Evolutionary conservation across 192 early-diverging fungal genomes (phyloP).

Genomic region (Diversispora eburnea): DNA sequence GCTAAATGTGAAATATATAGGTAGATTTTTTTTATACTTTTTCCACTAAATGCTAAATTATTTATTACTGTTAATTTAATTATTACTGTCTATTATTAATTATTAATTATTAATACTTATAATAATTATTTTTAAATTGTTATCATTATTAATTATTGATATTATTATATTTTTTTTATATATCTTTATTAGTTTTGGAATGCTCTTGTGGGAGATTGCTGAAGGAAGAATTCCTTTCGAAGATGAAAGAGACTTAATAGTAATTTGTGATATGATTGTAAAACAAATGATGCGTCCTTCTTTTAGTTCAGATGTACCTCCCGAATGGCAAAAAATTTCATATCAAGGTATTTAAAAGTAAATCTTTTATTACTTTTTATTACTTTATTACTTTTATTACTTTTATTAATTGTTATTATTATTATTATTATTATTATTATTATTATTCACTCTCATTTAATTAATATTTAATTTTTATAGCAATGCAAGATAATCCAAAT

Average conservation of each 20-base stretch:
- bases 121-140: background rate
- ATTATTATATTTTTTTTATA: background rate
- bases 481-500: constrained; percentile 8
- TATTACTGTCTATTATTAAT: background rate
- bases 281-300: background rate
- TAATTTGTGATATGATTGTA: constrained; percentile 3
- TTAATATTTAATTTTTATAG: background rate
- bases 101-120: background rate
- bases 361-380: background rate
- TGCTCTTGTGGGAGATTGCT: constrained; percentile 27
- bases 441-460: background rate
- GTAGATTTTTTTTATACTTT: background rate
- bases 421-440: background rate
- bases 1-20: constrained; percentile 13
- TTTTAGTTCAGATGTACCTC: background rate
- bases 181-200: constrained; percentile 13
- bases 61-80: background rate
- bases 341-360: background rate
- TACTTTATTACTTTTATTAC: background rate
- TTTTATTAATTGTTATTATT: background rate
- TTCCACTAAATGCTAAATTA: background rate
- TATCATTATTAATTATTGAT: background rate
- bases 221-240: constrained; percentile 12
- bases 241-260: constrained; percentile 17
- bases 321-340: background rate